Evolutionary conservation across 2,329 filamentous ascomycete genomes (phyloP), one percentile per base, ranked within the genome.

Genomic region (Calonectria hawksworthii): DNA sequence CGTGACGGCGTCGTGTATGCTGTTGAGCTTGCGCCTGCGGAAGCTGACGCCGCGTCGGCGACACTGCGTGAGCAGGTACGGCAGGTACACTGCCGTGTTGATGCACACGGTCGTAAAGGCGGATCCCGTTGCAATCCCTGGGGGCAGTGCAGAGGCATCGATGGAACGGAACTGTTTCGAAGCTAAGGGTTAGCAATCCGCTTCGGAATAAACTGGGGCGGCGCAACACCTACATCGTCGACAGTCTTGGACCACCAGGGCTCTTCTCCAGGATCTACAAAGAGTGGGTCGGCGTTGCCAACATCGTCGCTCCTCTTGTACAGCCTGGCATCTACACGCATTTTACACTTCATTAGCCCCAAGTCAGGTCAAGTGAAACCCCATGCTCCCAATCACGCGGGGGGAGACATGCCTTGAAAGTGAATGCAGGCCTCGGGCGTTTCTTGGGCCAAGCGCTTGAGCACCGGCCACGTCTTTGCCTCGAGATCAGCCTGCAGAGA

Each of bases 91-190:
- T 6, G 93, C 90, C 0, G 93, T 93, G 83, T 95, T 95, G 79
- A 95, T 94, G 83, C 94, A 95, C 68, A 76, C 70, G 0, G 94
- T 96, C 13, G 92, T 95, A 84, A 97, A 98, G 65, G 89, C 88
- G 59, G 91, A 94, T 26, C 92, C 95, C 21, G 93, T 94, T 75
- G 95, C 93, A 66, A 93, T 90, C 23, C 90, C 94, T 4, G n/a
- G 38, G 3, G 47, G 30, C n/a, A 70, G 68, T 21, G 68, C 47
- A 34, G 68, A 70, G 6, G 47, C 36, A 18, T 59, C 41, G 13
- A 70, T 34, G 3, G 34, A 70, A 30, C 68, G 68, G 11, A 70
- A 70, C 68, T 70, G 34, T 7, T 5, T 26, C 34, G 41, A 32
- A 8, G n/a, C n/a, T 32, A 4, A 32, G 36, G 7, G 68, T 70